Evolutionary conservation across 2,329 filamentous ascomycete species (phyloP).

Genomic region (Arthrobotrys megalospora): DNA sequence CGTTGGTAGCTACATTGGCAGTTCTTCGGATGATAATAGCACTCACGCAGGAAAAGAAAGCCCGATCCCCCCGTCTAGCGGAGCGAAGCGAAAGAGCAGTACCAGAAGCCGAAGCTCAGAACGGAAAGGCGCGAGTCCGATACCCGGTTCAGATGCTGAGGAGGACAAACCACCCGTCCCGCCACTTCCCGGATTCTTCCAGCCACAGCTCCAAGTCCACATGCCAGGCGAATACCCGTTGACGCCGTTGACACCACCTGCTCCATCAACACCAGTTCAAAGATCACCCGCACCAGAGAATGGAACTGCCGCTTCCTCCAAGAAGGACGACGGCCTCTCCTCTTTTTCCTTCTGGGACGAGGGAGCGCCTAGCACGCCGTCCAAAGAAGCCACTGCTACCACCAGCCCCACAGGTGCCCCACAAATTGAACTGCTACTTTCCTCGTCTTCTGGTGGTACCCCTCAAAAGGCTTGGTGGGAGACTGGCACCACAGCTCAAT

Average conservation of each 20-base stretch:
- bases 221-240: conserved; percentile 58
- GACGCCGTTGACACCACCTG: conserved; percentile 25
- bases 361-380: conserved; percentile 12
- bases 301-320: conserved; percentile 12
- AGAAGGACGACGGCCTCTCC: conserved; percentile 45
- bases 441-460: conserved; percentile 13
- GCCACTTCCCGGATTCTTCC: conserved; percentile 47
- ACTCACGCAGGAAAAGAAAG: conserved; percentile 41
- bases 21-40: conserved; percentile 53
- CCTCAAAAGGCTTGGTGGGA: conserved; percentile 59
- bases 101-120: conserved; percentile 50
- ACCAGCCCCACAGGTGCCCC: conserved; percentile 53
- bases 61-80: conserved; percentile 9
- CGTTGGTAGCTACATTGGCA: conserved; percentile 53
- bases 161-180: conserved; percentile 51
- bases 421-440: conserved; percentile 43
- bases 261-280: conserved; percentile 1
- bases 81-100: conserved; percentile 46
- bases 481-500: conserved; percentile 28
- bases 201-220: conserved; percentile 43
- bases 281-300: conserved; percentile 6
- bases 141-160: conserved; percentile 35
- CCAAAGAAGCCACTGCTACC: conserved; percentile 26
- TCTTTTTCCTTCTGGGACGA: conserved; percentile 58
- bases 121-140: conserved; percentile 47